These are phyloP conservation scores for Hyaloscypha finlandica DNA, from an alignment of 495 filamentous ascomycete species.

Conservation along the genomic window DNA sequence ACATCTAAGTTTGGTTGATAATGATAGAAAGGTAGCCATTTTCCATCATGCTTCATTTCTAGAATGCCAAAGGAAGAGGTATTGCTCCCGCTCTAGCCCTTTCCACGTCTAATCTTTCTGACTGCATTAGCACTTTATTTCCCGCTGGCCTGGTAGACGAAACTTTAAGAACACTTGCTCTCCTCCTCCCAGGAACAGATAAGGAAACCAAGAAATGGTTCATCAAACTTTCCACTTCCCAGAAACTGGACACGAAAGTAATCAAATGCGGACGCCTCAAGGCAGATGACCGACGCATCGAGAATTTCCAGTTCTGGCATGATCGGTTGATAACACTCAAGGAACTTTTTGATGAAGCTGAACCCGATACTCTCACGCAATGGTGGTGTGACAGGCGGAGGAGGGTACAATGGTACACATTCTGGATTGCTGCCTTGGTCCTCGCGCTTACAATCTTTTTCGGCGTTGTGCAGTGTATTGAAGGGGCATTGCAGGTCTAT, in stretches of 20 bases:
- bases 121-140: slow-evolving; percentile 32
- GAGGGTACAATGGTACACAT: slow-evolving; percentile 54
- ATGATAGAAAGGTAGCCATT: slow-evolving; percentile 30
- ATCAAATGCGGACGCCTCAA: slow-evolving; percentile 33
- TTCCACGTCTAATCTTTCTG: background rate
- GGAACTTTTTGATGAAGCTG: slow-evolving; percentile 51
- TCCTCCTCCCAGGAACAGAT: slow-evolving; percentile 46
- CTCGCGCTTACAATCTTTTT: slow-evolving; percentile 51
- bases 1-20: slow-evolving; percentile 43
- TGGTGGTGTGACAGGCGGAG: slow-evolving; percentile 56
- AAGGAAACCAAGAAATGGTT: slow-evolving; percentile 36
- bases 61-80: background rate
- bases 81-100: background rate
- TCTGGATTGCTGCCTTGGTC: slow-evolving; percentile 54
- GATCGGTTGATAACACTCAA: slow-evolving; percentile 54
- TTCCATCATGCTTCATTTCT: slow-evolving; percentile 13
- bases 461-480: slow-evolving; percentile 50
- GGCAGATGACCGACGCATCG: slow-evolving; percentile 42
- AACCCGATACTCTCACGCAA: slow-evolving; percentile 45
- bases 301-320: slow-evolving; percentile 50
- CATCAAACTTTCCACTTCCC: slow-evolving; percentile 15
- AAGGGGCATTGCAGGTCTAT: slow-evolving; percentile 42
- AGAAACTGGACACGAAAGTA: slow-evolving; percentile 33
- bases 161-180: slow-evolving; percentile 47
- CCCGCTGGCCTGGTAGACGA: slow-evolving; percentile 44